Percentiles rank a stretch among this genome's conserved stretches.
Evolutionary conservation across 2,329 filamentous ascomycete species (phyloP).

Genomic region (Trichoderma sp.): DNA sequence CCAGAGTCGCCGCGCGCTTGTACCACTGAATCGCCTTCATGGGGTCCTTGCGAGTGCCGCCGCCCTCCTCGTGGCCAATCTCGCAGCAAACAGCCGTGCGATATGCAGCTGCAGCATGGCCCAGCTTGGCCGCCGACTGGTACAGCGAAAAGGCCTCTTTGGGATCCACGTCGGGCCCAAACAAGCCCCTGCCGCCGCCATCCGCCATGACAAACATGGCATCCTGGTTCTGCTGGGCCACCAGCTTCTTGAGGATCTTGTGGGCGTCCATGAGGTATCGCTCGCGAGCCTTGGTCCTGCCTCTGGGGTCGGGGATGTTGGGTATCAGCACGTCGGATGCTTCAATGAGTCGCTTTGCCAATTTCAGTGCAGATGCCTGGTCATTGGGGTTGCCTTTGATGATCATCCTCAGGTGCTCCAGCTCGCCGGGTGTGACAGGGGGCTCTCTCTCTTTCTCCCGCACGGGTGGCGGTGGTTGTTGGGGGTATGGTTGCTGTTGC

Average conservation of each 20-base stretch:
- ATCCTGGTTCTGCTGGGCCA: conserved; percentile 68
- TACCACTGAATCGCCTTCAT: conserved; percentile 98
- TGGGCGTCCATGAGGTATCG: conserved; percentile 81
- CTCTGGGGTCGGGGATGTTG: conserved; percentile 63
- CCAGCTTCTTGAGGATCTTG: conserved; percentile 88
- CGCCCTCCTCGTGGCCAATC: conserved; percentile 89
- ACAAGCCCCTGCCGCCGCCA: conserved; percentile 75
- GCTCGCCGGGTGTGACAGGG: conserved; percentile 71
- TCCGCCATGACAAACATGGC: conserved; percentile 95
- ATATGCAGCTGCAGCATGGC: conserved; percentile 84
- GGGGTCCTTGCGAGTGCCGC: conserved; percentile 86
- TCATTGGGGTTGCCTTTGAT: conserved; percentile 72
- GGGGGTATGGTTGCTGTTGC: conserved; percentile 22
- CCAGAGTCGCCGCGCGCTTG: conserved; percentile 83
- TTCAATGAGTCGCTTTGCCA: conserved; percentile 83
- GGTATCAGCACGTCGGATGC: conserved; percentile 73
- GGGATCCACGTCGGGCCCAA: conserved; percentile 76
- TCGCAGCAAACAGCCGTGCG: conserved; percentile 96
- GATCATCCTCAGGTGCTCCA: conserved; percentile 68
- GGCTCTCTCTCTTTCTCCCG: conserved; percentile 31
- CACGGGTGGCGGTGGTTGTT: conserved; percentile 27
- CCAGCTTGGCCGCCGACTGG: conserved; percentile 86
- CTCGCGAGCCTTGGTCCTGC: conserved; percentile 73
- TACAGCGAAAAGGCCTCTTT: conserved; percentile 94
- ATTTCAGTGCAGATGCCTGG: conserved; percentile 63